Base-by-base conservation (phyloP, 495 filamentous ascomycete species). In the Aspergillus taichungensis region DNA sequence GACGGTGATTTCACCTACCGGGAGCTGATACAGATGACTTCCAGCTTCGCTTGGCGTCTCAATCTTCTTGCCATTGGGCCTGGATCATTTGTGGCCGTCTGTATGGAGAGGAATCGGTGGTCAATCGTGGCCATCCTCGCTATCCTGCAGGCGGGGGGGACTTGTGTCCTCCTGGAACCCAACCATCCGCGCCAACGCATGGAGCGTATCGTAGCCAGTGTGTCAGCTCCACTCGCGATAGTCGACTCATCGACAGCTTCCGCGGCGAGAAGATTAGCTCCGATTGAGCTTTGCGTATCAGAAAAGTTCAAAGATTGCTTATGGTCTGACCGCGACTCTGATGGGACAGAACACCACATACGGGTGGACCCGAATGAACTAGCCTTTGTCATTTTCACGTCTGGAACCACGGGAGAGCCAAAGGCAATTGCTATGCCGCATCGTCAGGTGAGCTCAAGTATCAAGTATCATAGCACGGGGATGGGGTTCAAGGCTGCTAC, bases 351-450 rank as follows among this genome's bases (percentile, higher is more conserved):
- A 11, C 37, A 6, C n/a, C 18, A 27, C 37, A 40, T 24, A 40
- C 29, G 37, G 11, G 41, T 52, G 4, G 5, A 34, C 3, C 43
- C 44, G 3, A 7, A 46, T 3, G 34, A 37, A 12, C 48, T 6
- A 2, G 18, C 34, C 13, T 62, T 49, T 42, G 33, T 56, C 14
- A 49, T 67, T 24, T 71, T 66, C 40, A 71, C 68, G 0, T 68
- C 64, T 6, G 68, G 68, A 4, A 62, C 53, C 7, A 71, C 67
- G 3, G 66, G 66, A 7, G 54, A 55, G 29, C 66, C 67, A 0
- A 71, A 71, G 50, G 75, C 66, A 5, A 63, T 73, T 6, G 52
- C 70, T 2, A 51, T 75, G 9, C 41, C 52, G 8, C 74, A 77
- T 43, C 42, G 45, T 9, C 57, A 58, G 6, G 50, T 64, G 6